Evolutionary conservation across 441 rosid species (phyloP).

Genomic region (Populus hybrid): DNA sequence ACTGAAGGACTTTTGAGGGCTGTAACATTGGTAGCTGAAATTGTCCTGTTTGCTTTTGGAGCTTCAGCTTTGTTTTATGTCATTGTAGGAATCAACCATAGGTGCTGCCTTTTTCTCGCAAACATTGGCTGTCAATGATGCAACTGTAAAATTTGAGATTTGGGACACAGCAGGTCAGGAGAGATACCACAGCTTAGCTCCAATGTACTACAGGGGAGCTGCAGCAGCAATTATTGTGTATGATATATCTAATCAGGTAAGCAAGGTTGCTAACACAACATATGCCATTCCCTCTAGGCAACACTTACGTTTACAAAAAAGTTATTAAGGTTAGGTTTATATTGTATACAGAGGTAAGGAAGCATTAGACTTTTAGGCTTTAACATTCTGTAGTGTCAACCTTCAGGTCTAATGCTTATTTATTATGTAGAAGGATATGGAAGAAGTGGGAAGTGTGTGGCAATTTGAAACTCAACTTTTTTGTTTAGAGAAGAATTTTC

Average conservation of each 20-base stretch:
- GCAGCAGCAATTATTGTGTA: constrained; percentile 90
- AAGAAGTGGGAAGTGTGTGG: neutral
- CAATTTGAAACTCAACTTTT: neutral
- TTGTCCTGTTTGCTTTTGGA: neutral
- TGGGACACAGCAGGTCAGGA: constrained; percentile 99
- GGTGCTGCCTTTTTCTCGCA: constrained; percentile 99
- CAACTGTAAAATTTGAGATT: constrained; percentile 93
- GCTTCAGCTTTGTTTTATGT: constrained; percentile 16
- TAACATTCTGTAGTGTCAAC: neutral
- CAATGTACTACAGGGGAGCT: constrained; percentile 98
- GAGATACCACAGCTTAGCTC: constrained; percentile 97
- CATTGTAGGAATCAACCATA: constrained; percentile 86
- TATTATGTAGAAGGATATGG: neutral
- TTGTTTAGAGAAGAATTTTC: neutral
- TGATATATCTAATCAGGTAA: constrained; percentile 83
- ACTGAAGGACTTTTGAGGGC: neutral
- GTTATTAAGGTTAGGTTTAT: neutral
- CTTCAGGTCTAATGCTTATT: neutral
- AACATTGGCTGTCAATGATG: constrained; percentile 88
- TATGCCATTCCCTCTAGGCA: neutral
- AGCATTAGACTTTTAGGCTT: neutral
- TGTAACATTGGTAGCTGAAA: neutral
- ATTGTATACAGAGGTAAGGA: neutral
- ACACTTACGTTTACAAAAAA: neutral
- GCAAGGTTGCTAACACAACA: constrained; percentile 5